A percentile compares a stretch with the other conserved stretches of the same genome.
These are phyloP conservation scores for Eucalyptus marginata DNA, from an alignment of 345 rosid genomes.

Conservation along the genomic window DNA sequence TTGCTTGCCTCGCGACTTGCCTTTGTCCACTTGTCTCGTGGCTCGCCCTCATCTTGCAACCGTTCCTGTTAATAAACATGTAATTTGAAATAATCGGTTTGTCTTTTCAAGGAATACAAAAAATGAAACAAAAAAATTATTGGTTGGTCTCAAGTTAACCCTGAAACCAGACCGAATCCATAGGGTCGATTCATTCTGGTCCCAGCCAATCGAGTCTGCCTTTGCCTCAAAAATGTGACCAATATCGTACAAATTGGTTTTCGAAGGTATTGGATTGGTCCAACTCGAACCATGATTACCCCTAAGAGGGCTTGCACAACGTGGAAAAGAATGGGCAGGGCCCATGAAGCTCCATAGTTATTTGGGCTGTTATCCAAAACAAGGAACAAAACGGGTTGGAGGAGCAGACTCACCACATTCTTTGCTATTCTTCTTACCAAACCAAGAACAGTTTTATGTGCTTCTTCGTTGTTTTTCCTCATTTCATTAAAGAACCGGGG, in stretches of 20 bases:
- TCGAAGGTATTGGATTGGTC: too few relatives aligned
- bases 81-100: too few relatives aligned
- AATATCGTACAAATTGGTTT: fast-evolving
- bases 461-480: not conserved
- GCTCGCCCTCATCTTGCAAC: too few relatives aligned
- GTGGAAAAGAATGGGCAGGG: not conserved
- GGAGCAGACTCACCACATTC: not conserved
- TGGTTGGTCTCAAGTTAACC: fast-evolving
- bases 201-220: too few relatives aligned
- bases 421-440: not conserved
- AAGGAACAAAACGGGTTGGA: not conserved
- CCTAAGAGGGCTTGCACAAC: not conserved
- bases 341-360: not conserved
- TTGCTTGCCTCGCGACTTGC: too few relatives aligned
- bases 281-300: too few relatives aligned
- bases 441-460: not conserved
- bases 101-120: too few relatives aligned
- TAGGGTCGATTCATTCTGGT: too few relatives aligned
- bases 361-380: not conserved
- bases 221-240: fast-evolving
- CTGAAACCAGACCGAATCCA: too few relatives aligned
- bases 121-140: too few relatives aligned
- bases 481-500: not conserved
- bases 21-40: too few relatives aligned
- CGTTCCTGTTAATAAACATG: too few relatives aligned